Base-by-base conservation (phyloP, 129 eudicot species). In the Flaveria linearis region DNA sequence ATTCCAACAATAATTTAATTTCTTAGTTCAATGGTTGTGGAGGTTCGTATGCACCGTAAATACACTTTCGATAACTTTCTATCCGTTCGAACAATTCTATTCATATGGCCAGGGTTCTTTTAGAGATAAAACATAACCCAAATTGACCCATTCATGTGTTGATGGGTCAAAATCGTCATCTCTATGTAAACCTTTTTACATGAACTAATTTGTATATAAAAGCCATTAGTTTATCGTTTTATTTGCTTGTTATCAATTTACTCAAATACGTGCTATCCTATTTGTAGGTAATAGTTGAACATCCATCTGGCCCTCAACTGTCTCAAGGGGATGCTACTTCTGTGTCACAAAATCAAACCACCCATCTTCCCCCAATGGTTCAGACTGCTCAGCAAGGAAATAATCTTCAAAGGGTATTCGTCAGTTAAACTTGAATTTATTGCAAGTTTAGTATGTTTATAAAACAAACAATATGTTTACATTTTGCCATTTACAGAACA, bases 341-440 rank as follows among this genome's bases (percentile, higher is more conserved):
- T 71, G 60, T 84, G 77, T 76, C 85, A 72, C 69, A 80, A 68
- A 84, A 83, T 73, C 82, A 74, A 68, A 55, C 68, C 43, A 76
- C 57, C 47, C 87, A 45, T 50, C 39, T 81, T 41, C 17, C 39
- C 17, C 17, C 39, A 23, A 60, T 41, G 26, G 39, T 60, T 16
- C 69, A 56, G 62, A 56, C 28, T 20, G 28, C 9, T 56, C 62
- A 18, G 4, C 62, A 30, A 30, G 22, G 22, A 30, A 63, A 63
- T 30, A 30, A 63, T 30, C n/a, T 63, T 63, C 95, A 88, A 82
- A 83, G 91, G 91, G 97, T 94, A 87, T 66, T 14, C 18, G 77
- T 57, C 53, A n/a, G 26, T 56, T 11, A 67, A 66, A 68, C 17
- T 15, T 41, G 39, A 17, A 42, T 28, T 52, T 73, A n/a, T 8